A percentile compares a stretch with the other conserved stretches of the same genome.
phyloP scores from a whole-genome alignment of 305 asterid genomes.

The Salvia sclarea region DNA sequence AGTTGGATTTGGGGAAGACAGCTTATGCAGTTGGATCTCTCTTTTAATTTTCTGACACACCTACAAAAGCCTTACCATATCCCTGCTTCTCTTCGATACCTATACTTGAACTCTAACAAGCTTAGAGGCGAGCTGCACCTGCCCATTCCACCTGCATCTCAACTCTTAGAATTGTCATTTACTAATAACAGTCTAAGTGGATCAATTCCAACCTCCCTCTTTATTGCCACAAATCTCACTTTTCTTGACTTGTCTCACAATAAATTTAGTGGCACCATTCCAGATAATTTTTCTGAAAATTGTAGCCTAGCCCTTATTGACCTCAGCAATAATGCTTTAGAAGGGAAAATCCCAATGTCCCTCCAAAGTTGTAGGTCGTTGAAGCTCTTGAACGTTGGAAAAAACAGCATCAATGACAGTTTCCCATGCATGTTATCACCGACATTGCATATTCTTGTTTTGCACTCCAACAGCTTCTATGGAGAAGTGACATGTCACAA shows the following conservation, averaged over 20 bases:
- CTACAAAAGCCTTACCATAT: constrained; percentile 39
- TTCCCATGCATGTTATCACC: not conserved
- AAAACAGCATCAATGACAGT: not conserved
- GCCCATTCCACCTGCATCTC: not conserved
- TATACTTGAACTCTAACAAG: constrained; percentile 42
- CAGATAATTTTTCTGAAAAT: not conserved
- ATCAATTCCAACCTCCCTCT: not conserved
- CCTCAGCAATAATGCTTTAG: not conserved
- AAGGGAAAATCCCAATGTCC: not conserved
- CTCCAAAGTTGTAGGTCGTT: not conserved
- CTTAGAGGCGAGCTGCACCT: constrained; percentile 37
- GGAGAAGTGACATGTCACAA: not conserved
- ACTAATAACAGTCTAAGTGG: constrained; percentile 32
- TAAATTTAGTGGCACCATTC: not conserved
- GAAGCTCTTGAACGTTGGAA: not conserved
- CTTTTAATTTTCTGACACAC: constrained; percentile 25
- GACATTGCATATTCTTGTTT: not conserved
- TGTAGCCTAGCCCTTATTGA: not conserved
- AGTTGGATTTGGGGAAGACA: not conserved
- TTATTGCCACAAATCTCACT: not conserved
- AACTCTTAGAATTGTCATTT: constrained; percentile 24
- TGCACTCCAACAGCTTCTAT: not conserved
- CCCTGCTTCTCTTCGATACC: not conserved
- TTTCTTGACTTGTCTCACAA: too few species aligned
- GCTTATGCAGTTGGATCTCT: constrained; percentile 2